phyloP scores from a whole-genome alignment of 2,329 filamentous ascomycete species.

The Beauveria australis region DNA sequence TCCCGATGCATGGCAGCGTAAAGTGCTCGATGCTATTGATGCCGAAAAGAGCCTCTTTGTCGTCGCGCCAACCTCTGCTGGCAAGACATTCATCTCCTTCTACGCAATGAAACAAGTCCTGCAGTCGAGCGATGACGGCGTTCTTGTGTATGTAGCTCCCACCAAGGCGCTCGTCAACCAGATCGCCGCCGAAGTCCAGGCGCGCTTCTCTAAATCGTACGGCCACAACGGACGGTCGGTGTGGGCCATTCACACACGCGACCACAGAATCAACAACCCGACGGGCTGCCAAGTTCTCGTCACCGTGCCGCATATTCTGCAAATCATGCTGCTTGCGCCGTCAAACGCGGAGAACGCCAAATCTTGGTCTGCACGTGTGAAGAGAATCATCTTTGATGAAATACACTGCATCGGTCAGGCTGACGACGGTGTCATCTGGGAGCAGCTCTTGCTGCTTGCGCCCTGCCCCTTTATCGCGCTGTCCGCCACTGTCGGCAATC shows the following conservation, averaged over 20 bases:
- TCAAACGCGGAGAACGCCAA: slow-evolving; percentile 47
- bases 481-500: slow-evolving; percentile 73
- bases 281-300: slow-evolving; percentile 67
- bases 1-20: slow-evolving; percentile 69
- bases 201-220: slow-evolving; percentile 61
- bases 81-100: slow-evolving; percentile 79
- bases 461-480: slow-evolving; percentile 73
- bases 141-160: slow-evolving; percentile 72
- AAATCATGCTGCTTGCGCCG: slow-evolving; percentile 66
- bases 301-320: slow-evolving; percentile 69
- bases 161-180: slow-evolving; percentile 80
- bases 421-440: slow-evolving; percentile 70
- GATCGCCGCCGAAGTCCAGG: slow-evolving; percentile 71
- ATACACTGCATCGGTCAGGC: slow-evolving; percentile 72
- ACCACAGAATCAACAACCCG: slow-evolving; percentile 67
- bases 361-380: slow-evolving; percentile 59
- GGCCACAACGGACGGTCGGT: slow-evolving; percentile 55
- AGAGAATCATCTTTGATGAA: slow-evolving; percentile 75
- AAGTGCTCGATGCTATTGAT: slow-evolving; percentile 67
- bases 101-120: slow-evolving; percentile 76
- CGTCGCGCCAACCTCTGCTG: slow-evolving; percentile 69
- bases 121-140: slow-evolving; percentile 56
- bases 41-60: slow-evolving; percentile 62
- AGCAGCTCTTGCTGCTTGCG: slow-evolving; percentile 64
- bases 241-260: slow-evolving; percentile 71